Conservation (phyloP, 805 yeast species). For the Saccharomycopsis babjevae region DNA sequence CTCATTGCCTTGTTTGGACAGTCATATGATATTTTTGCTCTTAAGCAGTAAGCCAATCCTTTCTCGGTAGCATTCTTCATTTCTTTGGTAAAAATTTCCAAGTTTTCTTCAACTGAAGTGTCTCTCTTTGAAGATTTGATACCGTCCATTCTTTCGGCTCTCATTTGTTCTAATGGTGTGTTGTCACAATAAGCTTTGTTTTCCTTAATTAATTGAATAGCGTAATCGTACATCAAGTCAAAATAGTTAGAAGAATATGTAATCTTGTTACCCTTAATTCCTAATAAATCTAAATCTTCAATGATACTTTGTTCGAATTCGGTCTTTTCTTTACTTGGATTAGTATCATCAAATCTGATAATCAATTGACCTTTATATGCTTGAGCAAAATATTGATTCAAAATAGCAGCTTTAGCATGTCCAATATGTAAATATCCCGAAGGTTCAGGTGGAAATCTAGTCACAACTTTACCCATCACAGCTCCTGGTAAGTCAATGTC, state of each 20-base stretch:
- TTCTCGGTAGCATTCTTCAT: constrained; percentile 92
- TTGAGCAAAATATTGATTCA: constrained; percentile 94
- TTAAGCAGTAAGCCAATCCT: constrained; percentile 84
- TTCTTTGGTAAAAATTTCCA: constrained; percentile 74
- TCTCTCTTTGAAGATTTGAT: constrained; percentile 87
- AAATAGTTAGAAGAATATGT: constrained; percentile 94
- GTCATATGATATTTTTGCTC: constrained; percentile 92
- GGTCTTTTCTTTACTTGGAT: constrained; percentile 90
- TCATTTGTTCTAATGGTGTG: constrained; percentile 88
- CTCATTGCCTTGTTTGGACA: constrained; percentile 90
- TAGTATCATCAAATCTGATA: constrained; percentile 95
- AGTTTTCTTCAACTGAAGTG: constrained; percentile 85
- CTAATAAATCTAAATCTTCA: constrained; percentile 83
- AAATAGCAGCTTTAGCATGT: constrained; percentile 95
- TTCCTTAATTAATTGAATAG: constrained; percentile 79
- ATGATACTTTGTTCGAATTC: constrained; percentile 92
- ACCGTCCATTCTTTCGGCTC: constrained; percentile 98
- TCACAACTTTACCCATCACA: constrained; percentile 87
- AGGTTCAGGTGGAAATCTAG: constrained; percentile 99
- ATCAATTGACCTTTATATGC: constrained; percentile 93
- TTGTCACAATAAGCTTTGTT: constrained; percentile 98
- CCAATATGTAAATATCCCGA: constrained; percentile 99
- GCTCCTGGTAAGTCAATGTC: constrained; percentile 92
- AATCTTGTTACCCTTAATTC: constrained; percentile 82
- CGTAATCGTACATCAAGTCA: constrained; percentile 79